Evolutionary conservation across 768 basidiomycete genomes (phyloP), one percentile per base, ranked within the genome.

Genomic region (Hortiboletus flavorubellus): DNA sequence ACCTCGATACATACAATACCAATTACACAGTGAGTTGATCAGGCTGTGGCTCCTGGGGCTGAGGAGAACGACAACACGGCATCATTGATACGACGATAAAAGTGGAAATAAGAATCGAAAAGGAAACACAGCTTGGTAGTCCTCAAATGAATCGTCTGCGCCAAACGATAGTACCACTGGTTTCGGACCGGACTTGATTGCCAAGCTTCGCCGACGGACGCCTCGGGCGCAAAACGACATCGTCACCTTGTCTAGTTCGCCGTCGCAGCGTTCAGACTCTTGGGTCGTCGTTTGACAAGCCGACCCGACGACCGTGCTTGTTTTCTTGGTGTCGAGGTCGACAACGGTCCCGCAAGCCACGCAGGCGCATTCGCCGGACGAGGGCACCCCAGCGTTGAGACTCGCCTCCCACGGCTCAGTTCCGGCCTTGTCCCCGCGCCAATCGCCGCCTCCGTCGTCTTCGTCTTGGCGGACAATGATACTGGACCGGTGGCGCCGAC

Each of bases 401-500:
- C n/a, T 18, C 54, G 44, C 43, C 26, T 42, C 21, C 15, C 16
- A 34, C 21, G 15, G 40, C 16, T 41, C 41, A 37, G 29, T 30
- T 51, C 49, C 33, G 49, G 41, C 9, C 15, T 21, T 7, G 33
- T 15, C 21, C 26, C 39, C 46, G 16, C 15, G 29, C 43, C 30
- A 16, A 29, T 53, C 38, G n/a, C 31, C 39, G 11, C 30, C 37
- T 30, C 18, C 5, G 23, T 10, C 6, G 31, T 11, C 4, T 26
- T 26, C 26, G 26, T 26, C 26, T 26, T 26, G 26, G 26, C 26
- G 26, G 26, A 26, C 26, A 26, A 26, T 26, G 26, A 26, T 26
- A 26, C 26, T 26, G 16, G 46, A 40, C 52, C 64, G 55, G 56
- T 58, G 56, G 59, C 56, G 53, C 53, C 51, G 58, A 55, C 42